Percentiles rank a stretch among this genome's conserved stretches.
Conservation (phyloP, 371 early-diverging fungal species). For the Circinella minor region DNA sequence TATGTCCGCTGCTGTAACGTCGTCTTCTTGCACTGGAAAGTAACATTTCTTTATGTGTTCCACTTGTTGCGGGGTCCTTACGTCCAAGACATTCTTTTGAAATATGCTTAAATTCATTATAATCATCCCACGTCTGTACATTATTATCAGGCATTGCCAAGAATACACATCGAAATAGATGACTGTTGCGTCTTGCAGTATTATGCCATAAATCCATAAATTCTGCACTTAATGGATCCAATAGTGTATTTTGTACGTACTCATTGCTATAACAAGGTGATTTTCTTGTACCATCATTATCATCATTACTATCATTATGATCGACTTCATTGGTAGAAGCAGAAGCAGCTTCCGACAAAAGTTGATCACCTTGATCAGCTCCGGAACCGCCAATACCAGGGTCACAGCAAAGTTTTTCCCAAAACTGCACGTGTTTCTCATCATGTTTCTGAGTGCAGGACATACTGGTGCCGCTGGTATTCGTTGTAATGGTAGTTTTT, state of each 20-base stretch:
- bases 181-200: conserved; percentile 60
- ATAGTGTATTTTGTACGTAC: conserved; percentile 2
- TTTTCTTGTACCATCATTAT: too few relatives aligned
- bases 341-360: background rate
- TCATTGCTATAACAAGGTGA: too few relatives aligned
- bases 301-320: too few relatives aligned
- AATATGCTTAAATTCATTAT: conserved; percentile 54
- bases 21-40: conserved; percentile 6
- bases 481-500: background rate
- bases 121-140: conserved; percentile 65
- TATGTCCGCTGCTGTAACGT: background rate
- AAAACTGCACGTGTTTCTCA: conserved; percentile 24
- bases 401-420: conserved; percentile 29
- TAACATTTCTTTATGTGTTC: conserved; percentile 5
- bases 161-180: conserved; percentile 64
- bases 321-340: background rate
- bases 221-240: conserved; percentile 61
- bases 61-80: conserved; percentile 23
- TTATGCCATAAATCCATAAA: conserved; percentile 56
- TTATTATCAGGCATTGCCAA: conserved; percentile 75
- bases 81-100: conserved; percentile 39
- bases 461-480: background rate
- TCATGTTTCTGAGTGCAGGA: background rate
- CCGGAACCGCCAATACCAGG: conserved; percentile 16
- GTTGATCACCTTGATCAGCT: background rate